Conservation (phyloP, 257 asterid species). For the Nicotiana attenuata region DNA sequence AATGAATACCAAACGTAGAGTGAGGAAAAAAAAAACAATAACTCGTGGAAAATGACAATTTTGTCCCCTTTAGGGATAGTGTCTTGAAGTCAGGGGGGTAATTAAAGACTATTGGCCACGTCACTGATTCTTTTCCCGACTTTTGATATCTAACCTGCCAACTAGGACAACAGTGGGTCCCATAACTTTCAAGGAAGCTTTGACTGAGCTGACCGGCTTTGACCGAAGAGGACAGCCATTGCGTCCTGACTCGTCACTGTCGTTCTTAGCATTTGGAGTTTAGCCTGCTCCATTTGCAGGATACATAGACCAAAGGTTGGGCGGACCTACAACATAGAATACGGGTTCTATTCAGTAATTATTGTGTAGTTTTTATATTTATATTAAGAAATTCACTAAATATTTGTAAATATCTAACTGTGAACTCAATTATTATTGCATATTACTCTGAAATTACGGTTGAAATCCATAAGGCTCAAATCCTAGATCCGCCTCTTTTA, state of each 20-base stretch:
- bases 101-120: conserved; percentile 12
- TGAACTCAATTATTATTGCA: too few species aligned
- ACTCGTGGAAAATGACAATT: conserved; percentile 1
- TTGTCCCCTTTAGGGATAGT: neutral
- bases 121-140: neutral
- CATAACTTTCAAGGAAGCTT: conserved; percentile 14
- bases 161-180: conserved; percentile 29
- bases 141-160: conserved; percentile 13
- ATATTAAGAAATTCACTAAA: too few species aligned
- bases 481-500: too few species aligned
- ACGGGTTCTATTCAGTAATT: too few species aligned
- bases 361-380: too few species aligned
- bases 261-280: conserved; percentile 52
- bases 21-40: neutral
- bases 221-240: conserved; percentile 41
- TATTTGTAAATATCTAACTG: too few species aligned
- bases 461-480: too few species aligned
- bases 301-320: neutral
- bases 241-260: conserved; percentile 44
- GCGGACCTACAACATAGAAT: too few species aligned
- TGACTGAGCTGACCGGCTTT: conserved; percentile 38
- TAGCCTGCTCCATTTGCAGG: conserved; percentile 36
- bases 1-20: too few species aligned
- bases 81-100: neutral
- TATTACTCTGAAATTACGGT: too few species aligned